Evolutionary conservation across 129 eudicot species (phyloP).

Genomic region (Scalesia atractyloides): DNA sequence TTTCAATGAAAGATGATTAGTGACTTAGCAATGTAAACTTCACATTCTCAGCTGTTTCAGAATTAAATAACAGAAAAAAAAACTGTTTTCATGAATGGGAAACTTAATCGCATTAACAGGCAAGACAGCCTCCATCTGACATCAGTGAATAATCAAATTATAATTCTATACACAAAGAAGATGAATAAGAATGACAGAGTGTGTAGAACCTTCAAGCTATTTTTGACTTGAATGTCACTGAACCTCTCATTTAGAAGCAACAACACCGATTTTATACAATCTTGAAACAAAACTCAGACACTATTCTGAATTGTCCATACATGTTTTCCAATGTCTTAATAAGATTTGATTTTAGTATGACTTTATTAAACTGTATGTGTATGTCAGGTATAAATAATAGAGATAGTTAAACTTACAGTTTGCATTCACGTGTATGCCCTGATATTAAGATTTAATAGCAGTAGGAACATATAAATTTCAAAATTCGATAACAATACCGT

Average conservation of each 20-base stretch:
- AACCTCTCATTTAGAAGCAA: not conserved
- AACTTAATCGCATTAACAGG: too few relatives aligned
- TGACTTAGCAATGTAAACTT: too few relatives aligned
- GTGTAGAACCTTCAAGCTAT: not conserved
- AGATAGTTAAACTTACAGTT: not conserved
- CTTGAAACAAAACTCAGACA: too few relatives aligned
- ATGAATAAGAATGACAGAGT: not conserved
- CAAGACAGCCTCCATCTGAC: too few relatives aligned
- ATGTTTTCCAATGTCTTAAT: not conserved
- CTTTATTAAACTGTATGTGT: too few relatives aligned
- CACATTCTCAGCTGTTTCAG: too few relatives aligned
- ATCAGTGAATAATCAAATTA: not conserved
- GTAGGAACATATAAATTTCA: not conserved
- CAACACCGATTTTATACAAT: too few relatives aligned
- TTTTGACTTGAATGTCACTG: not conserved
- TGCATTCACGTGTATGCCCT: not conserved
- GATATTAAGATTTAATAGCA: constrained; percentile 3
- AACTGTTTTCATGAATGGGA: too few relatives aligned
- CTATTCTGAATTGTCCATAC: too few relatives aligned
- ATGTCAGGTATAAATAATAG: not conserved
- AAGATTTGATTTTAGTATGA: too few relatives aligned
- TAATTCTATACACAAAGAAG: not conserved
- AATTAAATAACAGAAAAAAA: too few relatives aligned
- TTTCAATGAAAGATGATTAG: not conserved
- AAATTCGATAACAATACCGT: constrained; percentile 47